phyloP scores from a whole-genome alignment of 2,329 filamentous ascomycete species.

The Fusarium verrucosum region DNA sequence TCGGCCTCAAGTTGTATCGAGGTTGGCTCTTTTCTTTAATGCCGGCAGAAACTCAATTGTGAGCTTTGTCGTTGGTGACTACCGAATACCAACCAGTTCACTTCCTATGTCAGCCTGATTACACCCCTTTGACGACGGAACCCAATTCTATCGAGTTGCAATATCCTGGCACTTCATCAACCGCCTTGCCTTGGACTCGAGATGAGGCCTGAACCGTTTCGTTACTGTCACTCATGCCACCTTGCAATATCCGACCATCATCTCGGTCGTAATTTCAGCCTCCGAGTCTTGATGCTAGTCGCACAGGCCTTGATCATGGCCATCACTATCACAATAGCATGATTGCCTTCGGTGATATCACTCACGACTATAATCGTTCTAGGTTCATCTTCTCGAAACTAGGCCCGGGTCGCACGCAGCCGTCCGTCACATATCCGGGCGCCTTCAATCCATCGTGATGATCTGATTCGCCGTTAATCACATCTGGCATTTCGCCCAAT shows the following conservation, averaged over 20 bases:
- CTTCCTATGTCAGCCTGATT: slow-evolving; percentile 7
- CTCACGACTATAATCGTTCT: slow-evolving; percentile 11
- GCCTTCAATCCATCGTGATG: slow-evolving; percentile 1
- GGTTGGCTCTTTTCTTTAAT: background rate
- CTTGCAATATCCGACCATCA: slow-evolving; percentile 15
- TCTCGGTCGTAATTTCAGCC: slow-evolving; percentile 19
- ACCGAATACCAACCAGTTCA: slow-evolving; percentile 22
- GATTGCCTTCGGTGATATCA: slow-evolving; percentile 8
- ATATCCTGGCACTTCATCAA: background rate
- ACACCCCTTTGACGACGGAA: slow-evolving; percentile 2
- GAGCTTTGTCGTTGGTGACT: background rate
- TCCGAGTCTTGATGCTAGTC: slow-evolving; percentile 1
- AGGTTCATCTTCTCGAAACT: slow-evolving; percentile 29
- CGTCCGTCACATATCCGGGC: slow-evolving; percentile 32
- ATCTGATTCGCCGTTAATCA: slow-evolving; percentile 36
- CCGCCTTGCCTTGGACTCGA: slow-evolving; percentile 8
- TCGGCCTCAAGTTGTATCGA: background rate
- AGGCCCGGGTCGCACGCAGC: slow-evolving; percentile 26
- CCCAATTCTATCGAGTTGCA: background rate
- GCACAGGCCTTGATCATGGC: background rate
- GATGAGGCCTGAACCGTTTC: background rate
- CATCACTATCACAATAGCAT: slow-evolving; percentile 21
- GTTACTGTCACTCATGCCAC: slow-evolving; percentile 1
- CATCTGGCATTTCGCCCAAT: slow-evolving; percentile 15
- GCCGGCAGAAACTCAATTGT: background rate